These are phyloP conservation scores for Arthrobotrys megalospora DNA, from an alignment of 2,329 filamentous ascomycete species.

Conservation along the genomic window DNA sequence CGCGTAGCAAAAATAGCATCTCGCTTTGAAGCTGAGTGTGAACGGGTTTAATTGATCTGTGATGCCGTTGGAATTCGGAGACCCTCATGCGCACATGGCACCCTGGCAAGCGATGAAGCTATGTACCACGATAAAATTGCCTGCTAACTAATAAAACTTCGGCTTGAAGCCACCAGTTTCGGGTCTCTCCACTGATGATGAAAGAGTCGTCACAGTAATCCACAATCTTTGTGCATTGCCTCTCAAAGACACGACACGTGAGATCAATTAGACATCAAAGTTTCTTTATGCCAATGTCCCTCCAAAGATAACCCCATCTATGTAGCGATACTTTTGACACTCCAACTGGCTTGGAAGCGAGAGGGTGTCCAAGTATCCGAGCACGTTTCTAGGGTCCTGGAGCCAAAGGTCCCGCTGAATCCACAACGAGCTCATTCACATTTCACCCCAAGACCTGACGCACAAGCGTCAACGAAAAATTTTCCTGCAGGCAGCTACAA, in stretches of 20 bases:
- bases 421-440: constrained; percentile 44
- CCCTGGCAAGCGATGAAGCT: constrained; percentile 53
- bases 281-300: constrained; percentile 13
- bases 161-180: constrained; percentile 58
- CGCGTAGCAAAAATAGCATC: constrained; percentile 60
- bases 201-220: constrained; percentile 28
- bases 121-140: constrained; percentile 48
- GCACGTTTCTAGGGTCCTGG: constrained; percentile 54
- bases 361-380: constrained; percentile 59
- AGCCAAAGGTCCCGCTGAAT: constrained; percentile 34
- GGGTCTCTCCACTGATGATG: constrained; percentile 35
- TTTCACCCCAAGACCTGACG: constrained; percentile 35
- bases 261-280: constrained; percentile 19
- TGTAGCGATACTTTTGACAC: constrained; percentile 8
- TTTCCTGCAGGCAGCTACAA: constrained; percentile 40
- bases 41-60: constrained; percentile 50
- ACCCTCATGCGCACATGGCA: constrained; percentile 58
- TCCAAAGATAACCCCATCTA: constrained; percentile 13
- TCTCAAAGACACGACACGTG: constrained; percentile 22
- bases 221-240: constrained; percentile 25
- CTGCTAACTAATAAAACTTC: constrained; percentile 51
- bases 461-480: constrained; percentile 46
- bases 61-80: constrained; percentile 54
- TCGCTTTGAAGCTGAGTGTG: constrained; percentile 38
- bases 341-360: constrained; percentile 33